A percentile compares a stretch with the other conserved stretches of the same genome.
Conservation (phyloP, 306 rosid genomes). For the Luffa acutangula region DNA sequence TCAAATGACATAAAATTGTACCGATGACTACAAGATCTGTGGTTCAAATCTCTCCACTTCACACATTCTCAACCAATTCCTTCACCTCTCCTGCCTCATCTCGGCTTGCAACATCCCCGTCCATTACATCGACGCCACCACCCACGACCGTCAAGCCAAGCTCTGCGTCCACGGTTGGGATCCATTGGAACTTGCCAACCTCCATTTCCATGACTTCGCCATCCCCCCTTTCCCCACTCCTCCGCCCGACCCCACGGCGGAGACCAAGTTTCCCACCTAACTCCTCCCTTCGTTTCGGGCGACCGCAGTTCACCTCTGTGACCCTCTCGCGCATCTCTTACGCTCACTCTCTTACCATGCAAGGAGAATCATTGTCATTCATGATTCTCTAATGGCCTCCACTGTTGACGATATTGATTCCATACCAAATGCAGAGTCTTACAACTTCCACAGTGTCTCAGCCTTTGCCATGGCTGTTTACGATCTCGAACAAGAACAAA, state of each 20-base stretch:
- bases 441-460: slow-evolving; percentile 49
- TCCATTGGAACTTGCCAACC: slow-evolving; percentile 15
- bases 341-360: slow-evolving; percentile 27
- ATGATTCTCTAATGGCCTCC: slow-evolving; percentile 53
- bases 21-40: too few species aligned
- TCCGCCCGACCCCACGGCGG: slow-evolving; percentile 32
- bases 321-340: slow-evolving; percentile 25
- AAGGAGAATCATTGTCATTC: slow-evolving; percentile 36
- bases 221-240: slow-evolving; percentile 38
- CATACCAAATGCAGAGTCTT: slow-evolving; percentile 37
- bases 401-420: slow-evolving; percentile 31
- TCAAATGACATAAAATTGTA: too few species aligned
- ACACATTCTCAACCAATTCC: slow-evolving; percentile 54
- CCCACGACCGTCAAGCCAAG: slow-evolving; percentile 49
- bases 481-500: slow-evolving; percentile 13
- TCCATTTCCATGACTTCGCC: slow-evolving; percentile 41
- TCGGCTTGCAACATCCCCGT: slow-evolving; percentile 33
- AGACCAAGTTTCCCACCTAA: slow-evolving; percentile 44
- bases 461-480: slow-evolving; percentile 38
- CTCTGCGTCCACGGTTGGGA: slow-evolving; percentile 46
- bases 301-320: slow-evolving; percentile 24
- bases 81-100: slow-evolving; percentile 61
- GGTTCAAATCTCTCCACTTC: too few species aligned
- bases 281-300: slow-evolving; percentile 46
- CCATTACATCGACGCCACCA: slow-evolving; percentile 41